Base-by-base conservation (phyloP, 23 red algal species). In the Gracilaria caudata region DNA sequence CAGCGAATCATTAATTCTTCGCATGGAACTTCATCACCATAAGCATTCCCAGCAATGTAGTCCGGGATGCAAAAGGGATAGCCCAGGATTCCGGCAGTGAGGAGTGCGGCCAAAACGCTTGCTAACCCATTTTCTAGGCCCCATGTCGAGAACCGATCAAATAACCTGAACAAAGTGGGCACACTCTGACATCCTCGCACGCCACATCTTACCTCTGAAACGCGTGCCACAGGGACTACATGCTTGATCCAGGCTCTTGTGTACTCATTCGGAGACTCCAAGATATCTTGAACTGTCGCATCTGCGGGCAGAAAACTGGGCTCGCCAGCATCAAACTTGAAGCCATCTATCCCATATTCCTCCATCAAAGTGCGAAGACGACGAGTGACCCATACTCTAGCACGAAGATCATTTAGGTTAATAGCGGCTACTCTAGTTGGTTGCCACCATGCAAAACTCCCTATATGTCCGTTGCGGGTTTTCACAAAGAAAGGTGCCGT, bases 281-380 rank as follows among this genome's bases (percentile, higher is more conserved):
- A 28, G 21, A 86, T 63, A 72, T 86, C 86, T 38, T 90, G 81
- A 70, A 89, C 19, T 59, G 54, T 47, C 20, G 79, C 64, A 24
- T 84, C 68, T 41, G 66, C 53, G 19, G 95, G 95, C 51, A 98
- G 56, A 70, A 98, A 98, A 82, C 90, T 84, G 19, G 90, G 86
- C 64, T 98, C 95, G 16, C 95, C 95, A 14, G 88, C 95, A 86
- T 98, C 95, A 84, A 98, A 98, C 76, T 98, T 98, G 73, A 98
- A 98, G 57, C 95, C 95, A 74, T 98, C 95, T 16, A 98, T 59
- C 20, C 95, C 95, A 78, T 89, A 91, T 7, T 92, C 86, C 14
- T 66, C 77, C 54, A 76, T 77, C 34, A 98, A 66, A 45, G 16
- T 33, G n/a, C 81, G 87, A 47, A 98, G 90, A 49, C 79, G 39